Evolutionary conservation across 495 filamentous ascomycete genomes (phyloP).

Genomic region (Penicillium dipodomyicola): DNA sequence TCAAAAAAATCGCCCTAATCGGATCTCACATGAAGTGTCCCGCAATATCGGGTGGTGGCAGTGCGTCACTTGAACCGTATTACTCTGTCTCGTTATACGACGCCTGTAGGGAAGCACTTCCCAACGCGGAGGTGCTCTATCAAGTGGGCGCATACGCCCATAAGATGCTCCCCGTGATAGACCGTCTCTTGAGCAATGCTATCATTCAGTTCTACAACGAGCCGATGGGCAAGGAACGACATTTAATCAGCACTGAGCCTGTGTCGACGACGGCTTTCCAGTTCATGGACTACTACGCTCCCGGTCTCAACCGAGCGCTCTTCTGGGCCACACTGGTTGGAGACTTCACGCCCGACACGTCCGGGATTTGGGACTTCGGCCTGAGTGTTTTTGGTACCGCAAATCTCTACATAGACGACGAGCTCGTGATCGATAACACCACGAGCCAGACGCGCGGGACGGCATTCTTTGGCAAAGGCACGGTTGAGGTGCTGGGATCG

Average conservation of each 20-base stretch:
- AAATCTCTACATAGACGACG: conserved; percentile 62
- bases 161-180: conserved; percentile 55
- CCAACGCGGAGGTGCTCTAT: conserved; percentile 49
- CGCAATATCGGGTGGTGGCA: conserved; percentile 73
- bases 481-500: conserved; percentile 54
- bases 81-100: conserved; percentile 65
- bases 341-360: conserved; percentile 52
- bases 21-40: conserved; percentile 72
- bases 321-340: conserved; percentile 54
- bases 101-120: conserved; percentile 54
- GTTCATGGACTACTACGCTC: conserved; percentile 57
- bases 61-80: conserved; percentile 71
- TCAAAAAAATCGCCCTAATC: conserved; percentile 65
- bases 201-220: conserved; percentile 55
- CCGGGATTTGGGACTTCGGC: conserved; percentile 66
- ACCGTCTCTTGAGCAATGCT: conserved; percentile 46
- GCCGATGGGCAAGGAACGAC: conserved; percentile 42
- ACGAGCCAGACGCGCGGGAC: conserved; percentile 54
- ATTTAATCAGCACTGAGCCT: conserved; percentile 47
- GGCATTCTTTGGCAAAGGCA: conserved; percentile 56
- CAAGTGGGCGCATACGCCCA: conserved; percentile 58
- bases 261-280: conserved; percentile 52
- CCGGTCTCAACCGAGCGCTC: conserved; percentile 42
- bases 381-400: conserved; percentile 69
- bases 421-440: conserved; percentile 63